These are phyloP conservation scores for Pyrus communis DNA, from an alignment of 306 rosid genomes.

Conservation along the genomic window DNA sequence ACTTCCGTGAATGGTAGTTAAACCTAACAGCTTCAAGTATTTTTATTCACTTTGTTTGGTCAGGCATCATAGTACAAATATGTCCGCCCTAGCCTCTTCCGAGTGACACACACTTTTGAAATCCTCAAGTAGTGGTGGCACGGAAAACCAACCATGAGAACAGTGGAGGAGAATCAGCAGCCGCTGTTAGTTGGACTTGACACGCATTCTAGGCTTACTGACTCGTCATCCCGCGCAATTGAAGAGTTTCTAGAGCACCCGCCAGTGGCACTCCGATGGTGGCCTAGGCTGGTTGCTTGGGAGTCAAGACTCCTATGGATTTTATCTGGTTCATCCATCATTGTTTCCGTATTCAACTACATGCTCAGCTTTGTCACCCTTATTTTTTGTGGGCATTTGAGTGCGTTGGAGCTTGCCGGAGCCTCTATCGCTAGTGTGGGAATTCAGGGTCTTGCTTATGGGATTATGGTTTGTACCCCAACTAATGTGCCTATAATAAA, in stretches of 20 bases:
- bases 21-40: neutral
- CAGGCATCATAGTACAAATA: neutral
- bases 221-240: slow-evolving; percentile 28
- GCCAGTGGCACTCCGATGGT: slow-evolving; percentile 22
- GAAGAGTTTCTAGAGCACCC: slow-evolving; percentile 34
- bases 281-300: slow-evolving; percentile 51
- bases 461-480: slow-evolving; percentile 45
- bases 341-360: slow-evolving; percentile 27
- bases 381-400: slow-evolving; percentile 50
- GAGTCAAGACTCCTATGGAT: slow-evolving; percentile 63
- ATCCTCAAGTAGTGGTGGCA: neutral
- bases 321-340: slow-evolving; percentile 28
- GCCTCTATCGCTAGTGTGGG: slow-evolving; percentile 64
- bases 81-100: neutral
- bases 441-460: slow-evolving; percentile 69
- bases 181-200: slow-evolving; percentile 10
- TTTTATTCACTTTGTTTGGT: too few species aligned
- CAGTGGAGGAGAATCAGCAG: neutral
- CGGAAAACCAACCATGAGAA: neutral
- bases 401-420: slow-evolving; percentile 59
- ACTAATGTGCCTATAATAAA: neutral
- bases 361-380: slow-evolving; percentile 46
- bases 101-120: neutral
- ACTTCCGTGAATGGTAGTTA: neutral
- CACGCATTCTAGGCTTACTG: slow-evolving; percentile 16